These are phyloP conservation scores for Penicillium cataractarum DNA, from an alignment of 495 filamentous ascomycete species.

Conservation along the genomic window DNA sequence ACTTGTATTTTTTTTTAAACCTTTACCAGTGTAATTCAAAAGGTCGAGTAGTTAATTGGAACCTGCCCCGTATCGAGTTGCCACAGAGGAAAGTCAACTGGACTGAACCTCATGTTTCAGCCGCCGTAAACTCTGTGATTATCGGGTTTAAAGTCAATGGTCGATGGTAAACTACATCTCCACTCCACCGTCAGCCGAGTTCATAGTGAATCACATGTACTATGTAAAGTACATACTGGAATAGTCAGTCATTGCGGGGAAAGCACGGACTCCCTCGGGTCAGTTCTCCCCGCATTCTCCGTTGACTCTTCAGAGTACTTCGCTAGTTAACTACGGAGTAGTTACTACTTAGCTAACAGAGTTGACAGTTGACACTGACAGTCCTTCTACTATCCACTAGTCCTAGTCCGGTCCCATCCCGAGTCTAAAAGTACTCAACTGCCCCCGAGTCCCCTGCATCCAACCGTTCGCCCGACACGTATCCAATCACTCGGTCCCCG, in stretches of 20 bases:
- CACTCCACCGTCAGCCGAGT: not conserved
- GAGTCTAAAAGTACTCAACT: not conserved
- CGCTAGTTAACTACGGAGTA: not conserved
- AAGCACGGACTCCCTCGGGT: slow-evolving; percentile 22
- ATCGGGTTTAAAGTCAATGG: too few species aligned
- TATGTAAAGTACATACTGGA: too few species aligned
- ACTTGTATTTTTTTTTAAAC: not conserved
- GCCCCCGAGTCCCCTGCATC: not conserved
- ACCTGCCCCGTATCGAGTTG: not conserved
- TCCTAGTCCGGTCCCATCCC: not conserved
- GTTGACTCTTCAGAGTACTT: not conserved
- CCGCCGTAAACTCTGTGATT: too few species aligned
- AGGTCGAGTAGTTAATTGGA: not conserved
- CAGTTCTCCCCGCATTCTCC: slow-evolving; percentile 17
- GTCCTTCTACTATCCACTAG: not conserved
- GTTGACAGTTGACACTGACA: not conserved
- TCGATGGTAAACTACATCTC: not conserved
- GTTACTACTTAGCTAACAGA: too few species aligned
- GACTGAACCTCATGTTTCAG: slow-evolving; percentile 19
- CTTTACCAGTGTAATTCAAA: not conserved
- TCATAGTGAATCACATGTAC: not conserved
- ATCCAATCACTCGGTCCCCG: not conserved
- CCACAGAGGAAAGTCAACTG: not conserved
- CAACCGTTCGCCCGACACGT: not conserved
- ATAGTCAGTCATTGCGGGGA: slow-evolving; percentile 21